Conservation (phyloP, 1,284 basidiomycete species). For the Mycosarcoma mackinlayi region DNA sequence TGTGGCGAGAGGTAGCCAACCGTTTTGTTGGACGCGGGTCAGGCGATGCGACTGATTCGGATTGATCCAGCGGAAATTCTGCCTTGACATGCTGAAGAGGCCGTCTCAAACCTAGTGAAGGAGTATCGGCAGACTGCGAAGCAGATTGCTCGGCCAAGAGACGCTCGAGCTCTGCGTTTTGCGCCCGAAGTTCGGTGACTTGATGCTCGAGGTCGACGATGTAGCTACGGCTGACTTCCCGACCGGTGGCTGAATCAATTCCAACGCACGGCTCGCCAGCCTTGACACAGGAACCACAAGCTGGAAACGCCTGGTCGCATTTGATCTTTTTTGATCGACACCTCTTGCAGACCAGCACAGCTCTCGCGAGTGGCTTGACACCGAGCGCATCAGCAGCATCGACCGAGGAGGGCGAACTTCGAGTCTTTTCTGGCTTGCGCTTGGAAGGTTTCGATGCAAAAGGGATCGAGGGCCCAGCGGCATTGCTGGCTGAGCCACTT, state of each 20-base stretch:
- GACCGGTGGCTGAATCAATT: constrained; percentile 47
- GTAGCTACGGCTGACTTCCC: constrained; percentile 51
- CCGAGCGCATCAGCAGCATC: constrained; percentile 18
- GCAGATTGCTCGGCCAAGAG: constrained; percentile 10
- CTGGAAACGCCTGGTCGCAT: constrained; percentile 49
- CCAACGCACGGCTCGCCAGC: constrained; percentile 47
- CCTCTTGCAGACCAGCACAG: constrained; percentile 47
- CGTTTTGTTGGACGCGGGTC: constrained; percentile 25
- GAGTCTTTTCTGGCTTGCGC: constrained; percentile 26
- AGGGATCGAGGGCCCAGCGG: constrained; percentile 2
- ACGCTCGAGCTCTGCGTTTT: constrained; percentile 43
- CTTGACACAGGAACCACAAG: constrained; percentile 52
- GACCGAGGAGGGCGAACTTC: constrained; percentile 10
- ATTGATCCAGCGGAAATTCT: constrained; percentile 27
- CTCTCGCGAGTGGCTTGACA: constrained; percentile 38
- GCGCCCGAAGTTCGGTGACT: constrained; percentile 32
- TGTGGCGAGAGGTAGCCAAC: constrained; percentile 13
- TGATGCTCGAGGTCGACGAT: constrained; percentile 49
- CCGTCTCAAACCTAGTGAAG: constrained; percentile 20
- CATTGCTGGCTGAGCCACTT: constrained; percentile 12
- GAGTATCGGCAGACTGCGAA: constrained; percentile 5
- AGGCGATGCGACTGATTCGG: constrained; percentile 20
- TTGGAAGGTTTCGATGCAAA: constrained; percentile 19
- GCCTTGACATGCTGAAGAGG: constrained; percentile 36
- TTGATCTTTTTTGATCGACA: constrained; percentile 55